Evolutionary conservation across 2,329 filamentous ascomycete species (phyloP), one percentile per base, ranked within the genome.

Genomic region (Bipolaris cookei): DNA sequence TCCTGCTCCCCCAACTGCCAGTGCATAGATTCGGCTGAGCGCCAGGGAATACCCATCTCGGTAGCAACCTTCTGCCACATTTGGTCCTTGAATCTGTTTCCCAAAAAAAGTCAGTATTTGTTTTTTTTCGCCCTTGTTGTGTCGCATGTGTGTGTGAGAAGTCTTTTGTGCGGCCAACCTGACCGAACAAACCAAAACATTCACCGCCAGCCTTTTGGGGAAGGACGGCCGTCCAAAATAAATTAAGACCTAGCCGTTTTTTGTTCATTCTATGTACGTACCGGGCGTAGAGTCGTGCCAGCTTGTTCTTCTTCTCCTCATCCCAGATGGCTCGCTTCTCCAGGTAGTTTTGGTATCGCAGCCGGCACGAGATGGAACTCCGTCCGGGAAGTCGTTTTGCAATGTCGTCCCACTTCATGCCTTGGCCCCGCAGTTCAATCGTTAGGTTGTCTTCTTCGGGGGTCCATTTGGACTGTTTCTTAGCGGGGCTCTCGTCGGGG

Each of bases 371-470:
- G 70, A 97, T 97, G 55, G 92, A 89, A 77, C 92, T 97, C 67
- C 95, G 87, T 61, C 94, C 94, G 2, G 92, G 93, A 47, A 98
- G 81, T 52, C 89, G 86, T 80, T 94, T 96, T 61, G 92, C 96
- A 69, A 98, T 97, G 77, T 98, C 94, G 74, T 98, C 94, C 95
- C 94, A 98, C 75, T 98, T 98, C 92, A 97, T 97, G 7, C 91
- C 91, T 67, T 88, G 88, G 35, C 92, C 91, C 56, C 94, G 87
- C 61, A 98, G 85, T 76, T 96, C 91, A 69, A 97, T 97, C 68
- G 97, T 97, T 46, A 95, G 81, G n/a, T 90, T 87, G 77, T 98
- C 92, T 76, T 98, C 94, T 61, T 97, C 92, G 0, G 90, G 83
- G 4, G 91, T 96, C 95, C 95, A 98, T 78, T 98, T 98, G 73